These are phyloP conservation scores for Berberis thunbergii DNA, from an alignment of 164 flowering plant species.

Conservation along the genomic window DNA sequence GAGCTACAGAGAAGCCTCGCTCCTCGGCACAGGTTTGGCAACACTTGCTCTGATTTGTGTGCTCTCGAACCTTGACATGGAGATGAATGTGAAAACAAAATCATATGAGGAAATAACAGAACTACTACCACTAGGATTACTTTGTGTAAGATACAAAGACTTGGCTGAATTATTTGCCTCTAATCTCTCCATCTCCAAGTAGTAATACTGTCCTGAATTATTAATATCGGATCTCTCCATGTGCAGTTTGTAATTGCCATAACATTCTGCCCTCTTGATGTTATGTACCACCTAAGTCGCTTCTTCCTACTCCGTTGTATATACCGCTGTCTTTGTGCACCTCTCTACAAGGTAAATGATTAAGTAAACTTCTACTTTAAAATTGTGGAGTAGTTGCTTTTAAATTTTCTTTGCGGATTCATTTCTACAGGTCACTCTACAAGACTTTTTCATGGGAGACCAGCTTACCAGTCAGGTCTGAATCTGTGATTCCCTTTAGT, in stretches of 20 bases:
- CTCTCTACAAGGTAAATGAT: constrained; percentile 53
- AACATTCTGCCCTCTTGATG: constrained; percentile 49
- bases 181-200: background rate
- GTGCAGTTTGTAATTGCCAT: constrained; percentile 35
- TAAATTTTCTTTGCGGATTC: background rate
- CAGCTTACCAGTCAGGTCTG: constrained; percentile 56
- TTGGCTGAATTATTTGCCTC: background rate
- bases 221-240: background rate
- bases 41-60: constrained; percentile 40
- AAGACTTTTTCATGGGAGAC: constrained; percentile 63
- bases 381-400: too few species aligned
- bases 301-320: constrained; percentile 41
- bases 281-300: constrained; percentile 58
- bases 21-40: constrained; percentile 32
- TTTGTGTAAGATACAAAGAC: constrained; percentile 10
- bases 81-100: constrained; percentile 37
- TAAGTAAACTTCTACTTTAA: background rate
- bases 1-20: constrained; percentile 45
- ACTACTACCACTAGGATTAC: constrained; percentile 38
- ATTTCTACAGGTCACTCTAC: constrained; percentile 37
- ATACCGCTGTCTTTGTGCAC: constrained; percentile 51
- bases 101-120: constrained; percentile 33
- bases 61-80: constrained; percentile 47
- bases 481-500: too few species aligned
- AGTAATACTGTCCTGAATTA: background rate